A percentile compares a stretch with the other conserved stretches of the same genome.
Conservation (phyloP, 2,329 filamentous ascomycete species). For the Epichloe gansuensis region DNA sequence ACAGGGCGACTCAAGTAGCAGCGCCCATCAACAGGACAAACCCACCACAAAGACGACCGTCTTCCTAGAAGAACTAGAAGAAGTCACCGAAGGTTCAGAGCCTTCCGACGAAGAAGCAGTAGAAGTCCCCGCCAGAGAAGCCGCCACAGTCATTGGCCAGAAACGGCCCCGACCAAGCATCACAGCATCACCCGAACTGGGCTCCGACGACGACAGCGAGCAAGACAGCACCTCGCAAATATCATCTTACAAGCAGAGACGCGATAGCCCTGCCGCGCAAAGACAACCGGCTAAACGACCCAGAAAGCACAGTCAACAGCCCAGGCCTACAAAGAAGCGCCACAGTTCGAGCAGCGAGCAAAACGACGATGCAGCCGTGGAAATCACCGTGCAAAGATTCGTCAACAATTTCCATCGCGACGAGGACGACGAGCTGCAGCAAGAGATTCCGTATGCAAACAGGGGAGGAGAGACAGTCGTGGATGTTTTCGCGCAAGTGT, state of each 20-base stretch:
- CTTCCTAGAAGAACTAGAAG: neutral
- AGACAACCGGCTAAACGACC: constrained; percentile 21
- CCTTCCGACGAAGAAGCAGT: constrained; percentile 26
- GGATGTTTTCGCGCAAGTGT: constrained; percentile 50
- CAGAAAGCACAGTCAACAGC: constrained; percentile 4
- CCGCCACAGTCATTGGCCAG: constrained; percentile 28
- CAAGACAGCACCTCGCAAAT: constrained; percentile 5
- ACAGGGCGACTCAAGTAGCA: neutral
- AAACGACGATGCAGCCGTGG: constrained; percentile 24
- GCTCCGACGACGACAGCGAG: constrained; percentile 21
- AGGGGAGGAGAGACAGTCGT: constrained; percentile 46
- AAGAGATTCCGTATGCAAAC: constrained; percentile 41
- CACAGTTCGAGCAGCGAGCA: constrained; percentile 14
- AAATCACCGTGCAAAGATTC: constrained; percentile 50
- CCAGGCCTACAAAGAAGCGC: constrained; percentile 13
- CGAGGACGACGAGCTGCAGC: constrained; percentile 33
- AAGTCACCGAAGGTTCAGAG: constrained; percentile 4
- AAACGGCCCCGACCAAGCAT: constrained; percentile 30
- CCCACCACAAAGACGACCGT: neutral
- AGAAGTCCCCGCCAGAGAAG: constrained; percentile 31
- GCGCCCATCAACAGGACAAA: neutral
- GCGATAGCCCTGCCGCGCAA: constrained; percentile 30
- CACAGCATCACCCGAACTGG: constrained; percentile 29
- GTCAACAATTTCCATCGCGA: constrained; percentile 32
- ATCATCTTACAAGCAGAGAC: neutral